Conservation (phyloP, 352 stramenopile genomes). For the Globisporangium megalacanthum region DNA sequence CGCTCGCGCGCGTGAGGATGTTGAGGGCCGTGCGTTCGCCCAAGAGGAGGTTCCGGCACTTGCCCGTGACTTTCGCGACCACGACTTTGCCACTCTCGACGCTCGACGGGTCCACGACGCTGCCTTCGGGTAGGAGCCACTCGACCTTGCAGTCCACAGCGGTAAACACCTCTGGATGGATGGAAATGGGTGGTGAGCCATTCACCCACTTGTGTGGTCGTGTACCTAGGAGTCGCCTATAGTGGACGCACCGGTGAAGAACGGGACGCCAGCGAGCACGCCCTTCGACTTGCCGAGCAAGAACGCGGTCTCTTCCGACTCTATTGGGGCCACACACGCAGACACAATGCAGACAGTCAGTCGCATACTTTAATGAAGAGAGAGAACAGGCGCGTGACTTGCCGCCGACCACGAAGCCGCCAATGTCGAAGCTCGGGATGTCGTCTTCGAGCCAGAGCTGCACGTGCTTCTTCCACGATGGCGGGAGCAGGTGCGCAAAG, state of each 20-base stretch:
- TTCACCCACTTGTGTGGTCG: not conserved
- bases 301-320: constrained; percentile 73
- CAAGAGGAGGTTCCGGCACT: constrained; percentile 91
- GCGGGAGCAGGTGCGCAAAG: constrained; percentile 65
- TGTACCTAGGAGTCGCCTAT: not conserved
- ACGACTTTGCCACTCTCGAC: constrained; percentile 74
- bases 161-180: constrained; percentile 86
- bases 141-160: constrained; percentile 88
- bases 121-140: constrained; percentile 85
- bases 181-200: not conserved
- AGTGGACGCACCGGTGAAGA: constrained; percentile 73
- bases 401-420: constrained; percentile 95
- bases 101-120: constrained; percentile 34
- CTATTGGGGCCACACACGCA: constrained; percentile 15
- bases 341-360: not conserved
- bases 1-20: constrained; percentile 93
- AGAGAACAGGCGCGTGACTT: no score
- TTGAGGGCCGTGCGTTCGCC: constrained; percentile 98
- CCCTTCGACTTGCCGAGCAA: constrained; percentile 93
- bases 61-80: constrained; percentile 93
- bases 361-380: no score
- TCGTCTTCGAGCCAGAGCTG: constrained; percentile 96
- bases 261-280: constrained; percentile 93
- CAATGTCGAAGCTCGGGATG: constrained; percentile 96
- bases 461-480: constrained; percentile 84